These are phyloP conservation scores for Apiospora rasikravindrae DNA, from an alignment of 2,329 filamentous ascomycete species.

Conservation along the genomic window DNA sequence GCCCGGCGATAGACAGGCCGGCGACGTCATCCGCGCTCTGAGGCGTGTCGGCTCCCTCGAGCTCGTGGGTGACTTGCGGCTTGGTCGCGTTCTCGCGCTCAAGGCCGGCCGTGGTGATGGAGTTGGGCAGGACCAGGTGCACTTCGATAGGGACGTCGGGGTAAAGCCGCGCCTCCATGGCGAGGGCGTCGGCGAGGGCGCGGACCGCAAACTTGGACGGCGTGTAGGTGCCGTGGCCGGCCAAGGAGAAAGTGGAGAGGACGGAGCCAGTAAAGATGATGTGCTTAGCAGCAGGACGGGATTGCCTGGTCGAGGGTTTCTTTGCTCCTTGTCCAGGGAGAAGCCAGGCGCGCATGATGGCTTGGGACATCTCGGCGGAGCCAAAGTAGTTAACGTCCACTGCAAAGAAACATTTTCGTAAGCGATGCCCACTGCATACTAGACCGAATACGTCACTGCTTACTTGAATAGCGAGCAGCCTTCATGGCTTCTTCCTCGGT, in stretches of 20 bases:
- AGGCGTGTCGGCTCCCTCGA: conserved; percentile 78
- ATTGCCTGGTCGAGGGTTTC: conserved; percentile 23
- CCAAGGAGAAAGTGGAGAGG: conserved; percentile 72
- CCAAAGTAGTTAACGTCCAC: conserved; percentile 90
- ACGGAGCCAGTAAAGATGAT: conserved; percentile 84
- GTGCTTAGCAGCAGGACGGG: conserved; percentile 62
- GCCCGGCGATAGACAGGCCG: conserved; percentile 66
- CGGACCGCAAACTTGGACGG: conserved; percentile 84
- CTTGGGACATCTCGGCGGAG: conserved; percentile 80
- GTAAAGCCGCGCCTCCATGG: conserved; percentile 82
- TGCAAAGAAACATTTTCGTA: background rate
- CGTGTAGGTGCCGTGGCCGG: conserved; percentile 81
- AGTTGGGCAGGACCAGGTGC: conserved; percentile 81
- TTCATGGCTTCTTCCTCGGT: conserved; percentile 67
- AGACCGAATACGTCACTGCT: background rate
- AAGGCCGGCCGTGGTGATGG: conserved; percentile 76
- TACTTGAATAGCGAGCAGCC: conserved; percentile 69
- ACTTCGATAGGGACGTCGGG: conserved; percentile 74
- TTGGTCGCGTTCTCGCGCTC: conserved; percentile 77
- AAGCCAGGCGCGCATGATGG: conserved; percentile 76
- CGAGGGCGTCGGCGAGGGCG: conserved; percentile 78
- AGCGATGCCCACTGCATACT: background rate
- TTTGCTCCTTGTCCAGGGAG: conserved; percentile 43
- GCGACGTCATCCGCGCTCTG: conserved; percentile 81
- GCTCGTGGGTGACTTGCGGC: conserved; percentile 73